Percentiles rank a stretch among this genome's conserved stretches.
Evolutionary conservation across 306 rosid species (phyloP).

Genomic region (Trifolium pratense): DNA sequence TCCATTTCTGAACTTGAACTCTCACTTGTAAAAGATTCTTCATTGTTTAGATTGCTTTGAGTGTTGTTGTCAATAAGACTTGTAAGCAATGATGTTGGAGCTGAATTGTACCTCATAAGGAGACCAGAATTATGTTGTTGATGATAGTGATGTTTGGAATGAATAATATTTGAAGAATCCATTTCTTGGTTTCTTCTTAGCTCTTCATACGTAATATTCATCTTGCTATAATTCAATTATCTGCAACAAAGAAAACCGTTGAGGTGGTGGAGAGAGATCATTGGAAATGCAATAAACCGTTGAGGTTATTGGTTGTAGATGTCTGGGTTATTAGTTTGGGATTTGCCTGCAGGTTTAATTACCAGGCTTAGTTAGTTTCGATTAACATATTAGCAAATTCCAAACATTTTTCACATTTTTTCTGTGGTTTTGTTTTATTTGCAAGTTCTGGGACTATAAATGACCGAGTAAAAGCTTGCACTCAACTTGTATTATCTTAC

Average conservation of each 20-base stretch:
- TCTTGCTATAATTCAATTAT: slow-evolving; percentile 36
- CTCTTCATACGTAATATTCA: slow-evolving; percentile 65
- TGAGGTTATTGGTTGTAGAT: neutral
- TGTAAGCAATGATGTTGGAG: slow-evolving; percentile 60
- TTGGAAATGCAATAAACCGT: neutral
- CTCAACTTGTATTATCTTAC: slow-evolving; percentile 20
- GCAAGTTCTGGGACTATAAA: neutral
- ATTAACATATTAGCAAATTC: neutral
- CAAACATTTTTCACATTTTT: neutral
- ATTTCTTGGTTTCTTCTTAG: slow-evolving; percentile 59
- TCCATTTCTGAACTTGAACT: slow-evolving; percentile 65
- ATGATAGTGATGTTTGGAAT: slow-evolving; percentile 38
- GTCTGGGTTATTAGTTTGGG: neutral
- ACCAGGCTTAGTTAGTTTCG: neutral
- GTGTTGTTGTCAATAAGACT: slow-evolving; percentile 43
- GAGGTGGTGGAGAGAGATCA: neutral
- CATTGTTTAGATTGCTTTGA: slow-evolving; percentile 40
- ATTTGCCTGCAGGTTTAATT: neutral
- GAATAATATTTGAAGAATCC: slow-evolving; percentile 49
- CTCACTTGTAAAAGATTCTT: slow-evolving; percentile 43
- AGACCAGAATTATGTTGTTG: slow-evolving; percentile 49
- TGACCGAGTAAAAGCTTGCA: slow-evolving; percentile 3
- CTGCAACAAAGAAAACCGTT: slow-evolving; percentile 28
- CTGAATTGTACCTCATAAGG: slow-evolving; percentile 58
- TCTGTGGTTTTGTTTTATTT: neutral